Base-by-base conservation (phyloP, 495 filamentous ascomycete genomes). In the Tetracladium setigerum region DNA sequence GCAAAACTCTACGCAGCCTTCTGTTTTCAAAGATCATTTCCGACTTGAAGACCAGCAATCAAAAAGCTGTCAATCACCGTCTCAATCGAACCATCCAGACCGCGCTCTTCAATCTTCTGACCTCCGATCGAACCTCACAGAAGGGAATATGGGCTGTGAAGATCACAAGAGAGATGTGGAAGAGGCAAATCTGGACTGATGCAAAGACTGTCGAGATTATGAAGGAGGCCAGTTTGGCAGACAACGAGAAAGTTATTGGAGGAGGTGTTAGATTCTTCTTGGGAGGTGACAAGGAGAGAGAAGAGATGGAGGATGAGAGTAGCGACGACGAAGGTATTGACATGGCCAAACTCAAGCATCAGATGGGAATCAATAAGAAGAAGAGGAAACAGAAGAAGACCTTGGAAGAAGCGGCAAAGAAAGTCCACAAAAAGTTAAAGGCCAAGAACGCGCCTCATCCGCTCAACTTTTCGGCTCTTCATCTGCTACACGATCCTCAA, bases 391-490 rank as follows among this genome's bases (percentile, higher is more conserved):
- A 89, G 52, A 73, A 79, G 17, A 84, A 82, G 58, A 75, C 77
- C 8, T 72, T 94, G 16, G 84, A 90, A 45, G 85, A 83, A 57
- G 94, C 90, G 1, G 72, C 84, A 7, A 74, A 82, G 16, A 83
- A 81, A 54, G 75, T 89, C 22, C 91, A 82, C 62, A 86, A 73
- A 63, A 85, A 86, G 64, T 86, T 95, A 62, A 79, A 78, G 59
- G 94, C 91, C 71, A 95, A 95, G 77, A 82, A 78, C 41, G 76
- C 86, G 44, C 84, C 87, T 0, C 86, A 90, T 57, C 80, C 83
- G 0, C 75, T 97, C 17, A 97, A 99, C 68, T 99, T 99, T 67
- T 95, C 90, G 0, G 94, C 94, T n/a, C 77, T 87, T n/a, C 92
- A 97, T 61, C 74, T 99, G 12, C 74, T 99, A 4, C 86, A 95